Conservation (phyloP, 768 basidiomycete genomes). For the Sporobolomyces roseus region DNA sequence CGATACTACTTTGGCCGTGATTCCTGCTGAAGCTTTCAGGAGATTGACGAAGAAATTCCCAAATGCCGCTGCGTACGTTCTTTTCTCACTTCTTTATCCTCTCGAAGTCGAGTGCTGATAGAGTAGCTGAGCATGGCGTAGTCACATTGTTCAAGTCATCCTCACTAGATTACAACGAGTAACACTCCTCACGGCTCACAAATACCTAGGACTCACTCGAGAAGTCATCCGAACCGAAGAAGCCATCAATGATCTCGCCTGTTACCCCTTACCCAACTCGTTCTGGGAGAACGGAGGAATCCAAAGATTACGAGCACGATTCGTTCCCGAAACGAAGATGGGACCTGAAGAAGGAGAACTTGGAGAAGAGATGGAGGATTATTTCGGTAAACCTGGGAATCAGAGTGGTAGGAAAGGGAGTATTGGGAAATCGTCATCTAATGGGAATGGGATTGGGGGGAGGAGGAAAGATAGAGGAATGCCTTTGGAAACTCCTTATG, state of each 20-base stretch:
- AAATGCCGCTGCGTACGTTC: conserved; percentile 89
- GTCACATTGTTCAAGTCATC: conserved; percentile 59
- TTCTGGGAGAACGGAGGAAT: conserved; percentile 93
- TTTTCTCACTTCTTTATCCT: neutral
- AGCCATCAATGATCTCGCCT: conserved; percentile 93
- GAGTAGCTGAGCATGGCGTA: neutral
- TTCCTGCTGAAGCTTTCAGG: conserved; percentile 94
- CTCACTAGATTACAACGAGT: conserved; percentile 93
- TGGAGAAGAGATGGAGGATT: conserved; percentile 19
- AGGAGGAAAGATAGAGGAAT: conserved; percentile 9
- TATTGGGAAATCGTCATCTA: neutral
- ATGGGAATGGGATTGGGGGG: neutral
- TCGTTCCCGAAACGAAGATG: conserved; percentile 38
- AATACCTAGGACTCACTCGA: conserved; percentile 87
- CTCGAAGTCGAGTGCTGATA: neutral
- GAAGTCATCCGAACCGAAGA: conserved; percentile 96
- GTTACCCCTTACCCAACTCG: conserved; percentile 81
- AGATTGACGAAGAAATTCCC: conserved; percentile 92
- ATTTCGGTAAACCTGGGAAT: conserved; percentile 15
- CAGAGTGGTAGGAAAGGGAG: neutral
- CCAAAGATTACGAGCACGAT: conserved; percentile 77
- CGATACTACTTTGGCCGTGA: conserved; percentile 95
- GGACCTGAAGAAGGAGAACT: neutral
- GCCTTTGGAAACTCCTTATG: conserved; percentile 42
- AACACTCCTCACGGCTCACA: conserved; percentile 95